Conservation (phyloP, 306 rosid species). For the Echinosophora koreensis region DNA sequence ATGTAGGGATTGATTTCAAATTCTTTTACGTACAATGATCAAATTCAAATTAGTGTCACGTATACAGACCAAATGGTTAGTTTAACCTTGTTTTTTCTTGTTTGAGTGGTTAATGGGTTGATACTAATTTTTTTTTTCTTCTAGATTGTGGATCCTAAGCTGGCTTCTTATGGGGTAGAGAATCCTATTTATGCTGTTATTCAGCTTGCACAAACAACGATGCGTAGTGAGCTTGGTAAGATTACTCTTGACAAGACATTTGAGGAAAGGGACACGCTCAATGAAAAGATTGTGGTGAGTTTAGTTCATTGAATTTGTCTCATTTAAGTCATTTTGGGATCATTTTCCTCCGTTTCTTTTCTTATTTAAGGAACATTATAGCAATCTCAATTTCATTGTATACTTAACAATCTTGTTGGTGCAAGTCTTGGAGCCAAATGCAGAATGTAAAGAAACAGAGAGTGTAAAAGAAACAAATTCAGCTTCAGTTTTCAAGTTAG, state of each 20-base stretch:
- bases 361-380: constrained; percentile 13
- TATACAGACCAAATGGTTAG: no score
- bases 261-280: constrained; percentile 90
- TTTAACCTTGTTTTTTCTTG: neutral
- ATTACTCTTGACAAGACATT: constrained; percentile 97
- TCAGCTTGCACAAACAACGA: constrained; percentile 97
- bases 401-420: neutral
- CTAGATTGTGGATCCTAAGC: constrained; percentile 93
- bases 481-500: constrained; percentile 11
- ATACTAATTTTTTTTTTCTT: neutral
- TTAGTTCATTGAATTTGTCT: constrained; percentile 34
- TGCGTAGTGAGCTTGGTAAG: constrained; percentile 98
- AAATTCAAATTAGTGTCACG: no score
- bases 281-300: constrained; percentile 91
- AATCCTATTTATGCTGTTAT: constrained; percentile 86
- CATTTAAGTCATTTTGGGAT: neutral
- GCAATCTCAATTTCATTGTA: constrained; percentile 15
- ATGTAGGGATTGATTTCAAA: no score
- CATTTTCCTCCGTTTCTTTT: neutral
- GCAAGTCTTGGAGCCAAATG: constrained; percentile 7
- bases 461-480: neutral
- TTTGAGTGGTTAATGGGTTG: constrained; percentile 6
- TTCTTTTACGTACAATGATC: no score
- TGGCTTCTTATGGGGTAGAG: constrained; percentile 94
- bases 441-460: neutral